These are phyloP conservation scores for Wallacemonas sp. DNA, from an alignment of 208 protist genomes.

Conservation along the genomic window DNA sequence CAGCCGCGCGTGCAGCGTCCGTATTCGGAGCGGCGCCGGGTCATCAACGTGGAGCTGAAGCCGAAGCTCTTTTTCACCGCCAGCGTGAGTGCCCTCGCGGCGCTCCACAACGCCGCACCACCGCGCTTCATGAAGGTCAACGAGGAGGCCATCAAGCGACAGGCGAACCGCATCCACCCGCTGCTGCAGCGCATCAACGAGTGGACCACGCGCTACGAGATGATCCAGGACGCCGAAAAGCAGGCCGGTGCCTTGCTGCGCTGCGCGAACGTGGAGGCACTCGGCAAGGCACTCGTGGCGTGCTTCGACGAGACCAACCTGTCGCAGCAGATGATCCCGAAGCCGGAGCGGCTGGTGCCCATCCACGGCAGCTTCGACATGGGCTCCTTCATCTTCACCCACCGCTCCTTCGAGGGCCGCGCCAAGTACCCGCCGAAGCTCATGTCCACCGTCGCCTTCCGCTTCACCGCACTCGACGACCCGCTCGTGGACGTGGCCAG, in stretches of 20 bases:
- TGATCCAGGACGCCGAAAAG: slow-evolving; percentile 23
- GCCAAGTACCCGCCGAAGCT: slow-evolving; percentile 70
- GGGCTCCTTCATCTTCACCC: slow-evolving; percentile 53
- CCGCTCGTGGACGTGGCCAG: slow-evolving; percentile 71
- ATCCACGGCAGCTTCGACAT: slow-evolving; percentile 72
- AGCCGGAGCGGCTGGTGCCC: slow-evolving; percentile 49
- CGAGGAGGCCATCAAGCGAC: slow-evolving; percentile 37
- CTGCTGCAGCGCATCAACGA: slow-evolving; percentile 41
- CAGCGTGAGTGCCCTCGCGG: slow-evolving; percentile 37
- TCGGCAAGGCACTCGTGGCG: slow-evolving; percentile 28
- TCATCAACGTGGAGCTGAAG: slow-evolving; percentile 62
- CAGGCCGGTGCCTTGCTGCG: slow-evolving; percentile 13
- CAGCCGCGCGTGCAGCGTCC: slow-evolving; percentile 69
- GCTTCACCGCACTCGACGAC: slow-evolving; percentile 51
- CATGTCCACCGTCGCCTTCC: slow-evolving; percentile 55
- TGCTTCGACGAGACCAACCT: slow-evolving; percentile 66
- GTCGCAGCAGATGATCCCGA: slow-evolving; percentile 44
- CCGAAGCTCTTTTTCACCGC: slow-evolving; percentile 59
- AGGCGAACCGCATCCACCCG: slow-evolving; percentile 33
- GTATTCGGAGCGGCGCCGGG: slow-evolving; percentile 60
- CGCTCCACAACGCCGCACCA: slow-evolving; percentile 55
- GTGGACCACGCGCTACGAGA: slow-evolving; percentile 46
- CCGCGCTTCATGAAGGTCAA: slow-evolving; percentile 51
- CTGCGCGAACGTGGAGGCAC: slow-evolving; percentile 39
- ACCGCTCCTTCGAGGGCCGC: slow-evolving; percentile 73